Evolutionary conservation across 2,329 filamentous ascomycete species (phyloP).

Genomic region (Daldinia sp.): DNA sequence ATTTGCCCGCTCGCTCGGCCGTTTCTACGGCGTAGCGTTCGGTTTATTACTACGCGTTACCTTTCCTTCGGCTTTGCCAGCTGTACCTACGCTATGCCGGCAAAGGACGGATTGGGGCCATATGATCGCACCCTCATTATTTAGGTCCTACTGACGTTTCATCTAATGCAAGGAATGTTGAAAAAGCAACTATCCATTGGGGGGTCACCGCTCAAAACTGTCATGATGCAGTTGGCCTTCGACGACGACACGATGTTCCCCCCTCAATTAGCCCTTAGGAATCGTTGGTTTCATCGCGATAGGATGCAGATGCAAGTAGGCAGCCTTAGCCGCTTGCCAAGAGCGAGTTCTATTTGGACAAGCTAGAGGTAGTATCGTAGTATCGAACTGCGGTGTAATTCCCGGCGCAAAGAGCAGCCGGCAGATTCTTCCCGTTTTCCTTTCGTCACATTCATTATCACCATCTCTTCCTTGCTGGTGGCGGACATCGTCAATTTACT

Average conservation of each 20-base stretch:
- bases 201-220: conserved; percentile 17
- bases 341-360: conserved; percentile 24
- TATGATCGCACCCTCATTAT: conserved; percentile 33
- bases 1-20: conserved; percentile 23
- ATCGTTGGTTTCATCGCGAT: conserved; percentile 28
- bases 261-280: conserved; percentile 7
- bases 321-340: conserved; percentile 36
- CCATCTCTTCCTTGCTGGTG: conserved; percentile 18
- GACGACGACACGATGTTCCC: conserved; percentile 16
- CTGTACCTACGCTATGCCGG: conserved; percentile 31
- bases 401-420: conserved; percentile 32
- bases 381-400: conserved; percentile 36
- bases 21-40: conserved; percentile 26
- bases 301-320: conserved; percentile 33
- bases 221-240: conserved; percentile 34
- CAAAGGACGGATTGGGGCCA: conserved; percentile 29
- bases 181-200: conserved; percentile 22
- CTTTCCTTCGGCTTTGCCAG: conserved; percentile 16
- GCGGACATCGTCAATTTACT: background rate
- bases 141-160: conserved; percentile 35
- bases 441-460: conserved; percentile 27
- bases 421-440: conserved; percentile 28
- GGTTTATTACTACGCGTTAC: conserved; percentile 29
- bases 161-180: conserved; percentile 35
- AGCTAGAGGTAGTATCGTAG: conserved; percentile 19